Evolutionary conservation across 495 filamentous ascomycete genomes (phyloP).

Genomic region (Penicillium pulvis): DNA sequence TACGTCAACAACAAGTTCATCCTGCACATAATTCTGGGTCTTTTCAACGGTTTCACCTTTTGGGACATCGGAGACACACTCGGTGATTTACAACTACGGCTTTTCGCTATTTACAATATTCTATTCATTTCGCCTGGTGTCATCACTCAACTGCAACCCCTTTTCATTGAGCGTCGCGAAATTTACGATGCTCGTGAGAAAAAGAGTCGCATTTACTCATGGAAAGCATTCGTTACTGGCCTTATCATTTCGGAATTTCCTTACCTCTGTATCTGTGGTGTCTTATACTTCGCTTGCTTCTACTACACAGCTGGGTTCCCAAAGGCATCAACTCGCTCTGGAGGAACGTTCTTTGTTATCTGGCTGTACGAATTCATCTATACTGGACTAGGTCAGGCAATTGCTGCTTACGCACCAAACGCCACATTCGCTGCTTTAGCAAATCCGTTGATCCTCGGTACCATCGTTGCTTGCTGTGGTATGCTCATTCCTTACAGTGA

Average conservation of each 20-base stretch:
- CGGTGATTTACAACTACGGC: slow-evolving; percentile 26
- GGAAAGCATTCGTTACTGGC: slow-evolving; percentile 53
- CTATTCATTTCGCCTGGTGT: slow-evolving; percentile 52
- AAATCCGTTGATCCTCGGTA: slow-evolving; percentile 56
- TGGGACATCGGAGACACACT: slow-evolving; percentile 34
- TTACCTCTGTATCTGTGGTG: slow-evolving; percentile 50
- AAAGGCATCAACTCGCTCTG: slow-evolving; percentile 43
- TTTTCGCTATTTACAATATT: slow-evolving; percentile 53
- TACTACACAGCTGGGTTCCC: slow-evolving; percentile 47
- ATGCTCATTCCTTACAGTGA: slow-evolving; percentile 41
- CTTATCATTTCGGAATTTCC: slow-evolving; percentile 56
- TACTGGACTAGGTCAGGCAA: slow-evolving; percentile 61
- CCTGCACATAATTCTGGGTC: slow-evolving; percentile 34
- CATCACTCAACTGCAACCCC: slow-evolving; percentile 54
- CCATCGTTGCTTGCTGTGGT: slow-evolving; percentile 56
- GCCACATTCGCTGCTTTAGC: slow-evolving; percentile 55
- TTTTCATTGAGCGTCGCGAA: slow-evolving; percentile 54
- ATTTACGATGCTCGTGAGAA: slow-evolving; percentile 56
- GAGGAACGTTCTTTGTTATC: slow-evolving; percentile 48
- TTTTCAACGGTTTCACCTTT: slow-evolving; percentile 46
- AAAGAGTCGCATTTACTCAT: slow-evolving; percentile 55
- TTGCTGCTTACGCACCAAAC: slow-evolving; percentile 59
- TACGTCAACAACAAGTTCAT: slow-evolving; percentile 67
- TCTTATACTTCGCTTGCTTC: slow-evolving; percentile 53
- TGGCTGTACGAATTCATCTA: slow-evolving; percentile 54